Conservation (phyloP, 2,329 filamentous ascomycete species). For the Paracoccidioides brasiliensis region DNA sequence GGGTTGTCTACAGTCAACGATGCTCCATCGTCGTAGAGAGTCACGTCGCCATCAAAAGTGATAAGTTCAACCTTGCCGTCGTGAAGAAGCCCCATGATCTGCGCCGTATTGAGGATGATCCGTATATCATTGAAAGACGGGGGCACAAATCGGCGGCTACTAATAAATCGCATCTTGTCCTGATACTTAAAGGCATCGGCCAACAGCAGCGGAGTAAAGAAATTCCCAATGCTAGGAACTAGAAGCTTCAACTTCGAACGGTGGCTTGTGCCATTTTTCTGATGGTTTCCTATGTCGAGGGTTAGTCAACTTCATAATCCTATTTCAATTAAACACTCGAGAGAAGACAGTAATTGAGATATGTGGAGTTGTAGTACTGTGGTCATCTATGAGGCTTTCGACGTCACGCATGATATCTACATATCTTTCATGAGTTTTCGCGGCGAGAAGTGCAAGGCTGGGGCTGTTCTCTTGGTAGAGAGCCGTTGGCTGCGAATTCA, state of each 20-base stretch:
- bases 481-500: slow-evolving; percentile 88
- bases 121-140: slow-evolving; percentile 96
- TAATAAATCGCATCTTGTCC: slow-evolving; percentile 74
- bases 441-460: slow-evolving; percentile 56
- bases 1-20: slow-evolving; percentile 63
- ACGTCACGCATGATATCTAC: slow-evolving; percentile 92
- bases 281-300: slow-evolving; percentile 50
- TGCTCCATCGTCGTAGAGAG: slow-evolving; percentile 81
- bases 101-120: slow-evolving; percentile 84
- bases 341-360: neutral
- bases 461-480: slow-evolving; percentile 59
- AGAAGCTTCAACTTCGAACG: slow-evolving; percentile 87
- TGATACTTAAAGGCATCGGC: slow-evolving; percentile 88
- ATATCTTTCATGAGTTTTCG: slow-evolving; percentile 74
- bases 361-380: slow-evolving; percentile 45
- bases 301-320: neutral
- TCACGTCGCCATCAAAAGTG: slow-evolving; percentile 96
- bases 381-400: slow-evolving; percentile 79
- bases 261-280: slow-evolving; percentile 49
- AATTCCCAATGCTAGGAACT: slow-evolving; percentile 80
- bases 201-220: slow-evolving; percentile 79
- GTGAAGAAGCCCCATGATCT: slow-evolving; percentile 78
- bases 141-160: slow-evolving; percentile 79
- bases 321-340: neutral
- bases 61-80: slow-evolving; percentile 64